Evolutionary conservation across 805 yeast genomes (phyloP).

Genomic region (Nakazawaea wickerhamii): DNA sequence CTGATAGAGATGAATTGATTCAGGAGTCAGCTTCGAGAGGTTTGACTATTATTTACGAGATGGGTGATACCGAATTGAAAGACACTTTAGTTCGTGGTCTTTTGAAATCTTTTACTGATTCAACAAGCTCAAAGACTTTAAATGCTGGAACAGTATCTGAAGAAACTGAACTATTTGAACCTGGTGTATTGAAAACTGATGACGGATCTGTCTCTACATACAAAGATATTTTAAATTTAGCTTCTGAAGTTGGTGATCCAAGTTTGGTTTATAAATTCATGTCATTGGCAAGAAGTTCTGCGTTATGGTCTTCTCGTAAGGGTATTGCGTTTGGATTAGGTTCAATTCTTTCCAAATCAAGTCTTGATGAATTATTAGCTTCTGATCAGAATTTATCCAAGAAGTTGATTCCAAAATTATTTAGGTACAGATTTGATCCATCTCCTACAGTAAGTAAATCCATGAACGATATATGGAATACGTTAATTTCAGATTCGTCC

Average conservation of each 20-base stretch:
- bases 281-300: slow-evolving; percentile 83
- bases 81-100: slow-evolving; percentile 71
- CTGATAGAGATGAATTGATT: slow-evolving; percentile 78
- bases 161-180: slow-evolving; percentile 82
- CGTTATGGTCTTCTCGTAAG: slow-evolving; percentile 87
- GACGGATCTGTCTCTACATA: slow-evolving; percentile 89
- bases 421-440: slow-evolving; percentile 83
- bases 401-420: slow-evolving; percentile 74
- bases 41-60: slow-evolving; percentile 71
- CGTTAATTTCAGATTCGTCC: slow-evolving; percentile 57
- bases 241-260: slow-evolving; percentile 95
- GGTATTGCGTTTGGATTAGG: slow-evolving; percentile 95
- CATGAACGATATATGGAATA: slow-evolving; percentile 86
- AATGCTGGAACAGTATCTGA: slow-evolving; percentile 64
- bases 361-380: slow-evolving; percentile 55
- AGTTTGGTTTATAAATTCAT: slow-evolving; percentile 88
- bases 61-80: slow-evolving; percentile 61
- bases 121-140: slow-evolving; percentile 39
- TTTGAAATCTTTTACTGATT: slow-evolving; percentile 72
- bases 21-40: slow-evolving; percentile 94
- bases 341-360: slow-evolving; percentile 72
- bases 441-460: slow-evolving; percentile 65
- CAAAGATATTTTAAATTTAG: slow-evolving; percentile 80
- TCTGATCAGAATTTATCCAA: slow-evolving; percentile 50
- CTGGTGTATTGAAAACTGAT: slow-evolving; percentile 71